Percentiles rank a stretch among this genome's conserved stretches.
Evolutionary conservation across 1,139 yeast genomes (phyloP).

Genomic region (Citeromyces hawaiiensis): DNA sequence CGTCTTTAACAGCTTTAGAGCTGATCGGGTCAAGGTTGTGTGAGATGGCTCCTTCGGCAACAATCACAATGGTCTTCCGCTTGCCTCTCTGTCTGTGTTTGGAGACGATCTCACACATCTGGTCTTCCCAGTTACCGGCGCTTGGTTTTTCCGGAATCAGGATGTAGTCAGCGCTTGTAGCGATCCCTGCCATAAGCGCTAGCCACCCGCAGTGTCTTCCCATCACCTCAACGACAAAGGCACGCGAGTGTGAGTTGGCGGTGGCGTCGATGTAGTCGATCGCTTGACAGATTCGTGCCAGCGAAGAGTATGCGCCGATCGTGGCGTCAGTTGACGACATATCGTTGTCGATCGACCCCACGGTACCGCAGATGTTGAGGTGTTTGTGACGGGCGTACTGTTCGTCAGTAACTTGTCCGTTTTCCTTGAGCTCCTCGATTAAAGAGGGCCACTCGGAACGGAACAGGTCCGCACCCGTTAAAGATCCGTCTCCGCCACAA

Average conservation of each 20-base stretch:
- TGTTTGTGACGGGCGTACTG: slow-evolving; percentile 39
- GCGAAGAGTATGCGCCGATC: slow-evolving; percentile 68
- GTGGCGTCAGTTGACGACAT: slow-evolving; percentile 78
- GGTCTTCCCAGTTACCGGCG: slow-evolving; percentile 49
- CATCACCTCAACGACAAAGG: slow-evolving; percentile 82
- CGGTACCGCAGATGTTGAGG: slow-evolving; percentile 64
- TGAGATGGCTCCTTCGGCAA: slow-evolving; percentile 76
- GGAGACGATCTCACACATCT: slow-evolving; percentile 48
- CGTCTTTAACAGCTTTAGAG: slow-evolving; percentile 54
- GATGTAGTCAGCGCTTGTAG: slow-evolving; percentile 72
- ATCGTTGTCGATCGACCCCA: slow-evolving; percentile 76
- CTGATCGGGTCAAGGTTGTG: slow-evolving; percentile 53
- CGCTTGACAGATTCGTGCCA: slow-evolving; percentile 66
- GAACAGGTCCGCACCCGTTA: slow-evolving; percentile 74
- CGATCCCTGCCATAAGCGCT: slow-evolving; percentile 72
- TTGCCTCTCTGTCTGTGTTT: slow-evolving; percentile 62
- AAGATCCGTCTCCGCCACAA: slow-evolving; percentile 80
- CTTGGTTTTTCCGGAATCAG: slow-evolving; percentile 72
- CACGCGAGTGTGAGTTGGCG: slow-evolving; percentile 73
- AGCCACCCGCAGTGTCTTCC: slow-evolving; percentile 88
- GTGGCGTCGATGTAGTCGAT: slow-evolving; percentile 78
- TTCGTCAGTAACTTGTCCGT: slow-evolving; percentile 32
- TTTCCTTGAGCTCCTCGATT: slow-evolving; percentile 41
- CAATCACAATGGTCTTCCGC: slow-evolving; percentile 69
- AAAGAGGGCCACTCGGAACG: slow-evolving; percentile 72